Evolutionary conservation across 179 eudicot species (phyloP).

Genomic region (Vitellaria paradoxa): DNA sequence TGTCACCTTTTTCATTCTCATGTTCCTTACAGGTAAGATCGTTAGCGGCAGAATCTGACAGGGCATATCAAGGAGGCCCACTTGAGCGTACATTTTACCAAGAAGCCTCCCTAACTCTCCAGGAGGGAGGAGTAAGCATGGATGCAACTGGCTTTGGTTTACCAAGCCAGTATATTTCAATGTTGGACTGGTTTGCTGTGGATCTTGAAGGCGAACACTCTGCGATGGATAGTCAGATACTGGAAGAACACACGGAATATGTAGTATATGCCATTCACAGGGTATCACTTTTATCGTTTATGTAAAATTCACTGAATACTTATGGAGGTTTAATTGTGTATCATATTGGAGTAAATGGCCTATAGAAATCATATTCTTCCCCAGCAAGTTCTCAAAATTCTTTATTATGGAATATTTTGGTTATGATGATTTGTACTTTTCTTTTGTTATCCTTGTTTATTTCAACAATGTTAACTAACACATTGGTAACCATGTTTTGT

Average conservation of each 20-base stretch:
- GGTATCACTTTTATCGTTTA: slow-evolving; percentile 49
- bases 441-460: neutral
- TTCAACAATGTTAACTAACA: neutral
- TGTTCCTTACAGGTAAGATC: slow-evolving; percentile 70
- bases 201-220: slow-evolving; percentile 99
- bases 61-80: slow-evolving; percentile 96
- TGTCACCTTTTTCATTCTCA: slow-evolving; percentile 1
- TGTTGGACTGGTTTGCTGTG: slow-evolving; percentile 95
- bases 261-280: slow-evolving; percentile 96
- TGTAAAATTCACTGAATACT: neutral
- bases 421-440: neutral
- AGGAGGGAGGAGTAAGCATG: slow-evolving; percentile 40
- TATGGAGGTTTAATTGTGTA: slow-evolving; percentile 14
- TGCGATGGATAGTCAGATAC: slow-evolving; percentile 96
- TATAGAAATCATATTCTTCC: neutral
- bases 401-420: slow-evolving; percentile 3
- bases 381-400: slow-evolving; percentile 1
- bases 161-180: slow-evolving; percentile 66
- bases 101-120: slow-evolving; percentile 54
- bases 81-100: slow-evolving; percentile 61
- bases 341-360: slow-evolving; percentile 5
- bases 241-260: slow-evolving; percentile 93
- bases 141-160: slow-evolving; percentile 40
- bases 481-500: neutral
- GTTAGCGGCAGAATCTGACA: slow-evolving; percentile 90